These are phyloP conservation scores for Chenopodium formosanum DNA, from an alignment of 148 eudicot species.

Conservation along the genomic window DNA sequence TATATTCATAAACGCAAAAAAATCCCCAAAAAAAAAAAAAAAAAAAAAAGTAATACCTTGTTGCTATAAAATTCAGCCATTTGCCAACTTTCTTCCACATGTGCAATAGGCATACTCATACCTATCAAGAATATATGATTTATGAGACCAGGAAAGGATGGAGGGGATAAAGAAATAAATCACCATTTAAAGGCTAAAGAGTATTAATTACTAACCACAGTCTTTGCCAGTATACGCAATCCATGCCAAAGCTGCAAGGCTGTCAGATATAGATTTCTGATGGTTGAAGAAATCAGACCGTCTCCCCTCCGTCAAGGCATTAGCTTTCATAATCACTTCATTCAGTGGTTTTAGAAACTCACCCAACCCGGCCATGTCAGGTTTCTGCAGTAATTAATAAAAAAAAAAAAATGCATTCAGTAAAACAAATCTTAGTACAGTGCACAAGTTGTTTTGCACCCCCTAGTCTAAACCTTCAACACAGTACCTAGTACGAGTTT, in stretches of 20 bases:
- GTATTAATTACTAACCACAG: constrained; percentile 57
- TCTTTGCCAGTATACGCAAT: constrained; percentile 94
- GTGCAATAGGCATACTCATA: constrained; percentile 97
- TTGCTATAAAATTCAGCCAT: constrained; percentile 94
- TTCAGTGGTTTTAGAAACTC: constrained; percentile 86
- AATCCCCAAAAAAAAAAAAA: background rate
- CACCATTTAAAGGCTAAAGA: background rate
- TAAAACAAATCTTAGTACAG: background rate
- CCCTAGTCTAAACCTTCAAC: background rate
- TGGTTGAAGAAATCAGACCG: constrained; percentile 80
- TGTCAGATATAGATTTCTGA: constrained; percentile 75
- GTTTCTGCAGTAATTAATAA: constrained; percentile 58
- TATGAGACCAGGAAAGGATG: background rate
- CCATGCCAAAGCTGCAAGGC: constrained; percentile 94
- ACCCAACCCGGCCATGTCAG: constrained; percentile 68
- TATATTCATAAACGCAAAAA: constrained; percentile 36
- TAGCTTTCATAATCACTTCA: constrained; percentile 67
- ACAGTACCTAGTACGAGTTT: background rate
- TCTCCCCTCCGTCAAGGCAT: constrained; percentile 68
- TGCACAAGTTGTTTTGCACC: background rate
- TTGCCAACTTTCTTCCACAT: constrained; percentile 99
- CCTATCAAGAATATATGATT: constrained; percentile 38
- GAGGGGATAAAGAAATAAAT: background rate
- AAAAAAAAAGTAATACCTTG: constrained; percentile 50
- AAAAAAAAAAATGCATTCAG: background rate